Evolutionary conservation across 192 early-diverging fungal species (phyloP), one percentile per base, ranked within the genome.

Genomic region (Coemansia biformis): DNA sequence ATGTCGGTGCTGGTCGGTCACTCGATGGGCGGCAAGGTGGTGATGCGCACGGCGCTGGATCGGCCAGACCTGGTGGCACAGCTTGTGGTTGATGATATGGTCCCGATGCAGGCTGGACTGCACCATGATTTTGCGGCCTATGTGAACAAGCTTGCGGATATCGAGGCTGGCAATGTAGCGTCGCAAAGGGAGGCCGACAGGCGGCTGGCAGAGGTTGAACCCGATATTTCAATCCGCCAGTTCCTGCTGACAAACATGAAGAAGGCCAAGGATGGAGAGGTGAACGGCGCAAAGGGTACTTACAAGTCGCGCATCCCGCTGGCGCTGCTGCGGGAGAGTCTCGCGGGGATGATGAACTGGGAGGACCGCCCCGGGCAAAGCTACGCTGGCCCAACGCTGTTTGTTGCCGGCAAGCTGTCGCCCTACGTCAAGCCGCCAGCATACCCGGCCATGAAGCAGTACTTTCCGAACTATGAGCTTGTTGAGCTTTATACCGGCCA

Each of bases 221-320:
- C 66, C 0, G 77, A 87, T 42, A 3, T 81, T 0, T 58, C 59
- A 19, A 70, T 88, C 8, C 80, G 86, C 1, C 84, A 87, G 50
- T 98, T 98, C 59, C 57, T 98, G 57, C 70, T 93, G 23, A 98
- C 95, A 8, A 98, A 98, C 61, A 78, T 96, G 56, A 91, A 88
- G 48, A 70, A 77, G 48, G 41, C 67, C 33, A 45, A 52, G 1
- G 44, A 67, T 6, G 24, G 24, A 6, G 24, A n/a, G n/a, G n/a
- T n/a, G n/a, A n/a, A n/a, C n/a, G n/a, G n/a, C 1, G 17, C 38
- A 1, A 49, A 52, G 14, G 61, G 61, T 3, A 40, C 38, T 10
- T 84, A 87, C 44, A 60, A 59, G 22, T 89, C 85, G 37, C 76
- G 92, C 15, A 69, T 93, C 18, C 92, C 92, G 10, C 60, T 93